phyloP scores from a whole-genome alignment of 345 rosid species.

The Trapa incisa region DNA sequence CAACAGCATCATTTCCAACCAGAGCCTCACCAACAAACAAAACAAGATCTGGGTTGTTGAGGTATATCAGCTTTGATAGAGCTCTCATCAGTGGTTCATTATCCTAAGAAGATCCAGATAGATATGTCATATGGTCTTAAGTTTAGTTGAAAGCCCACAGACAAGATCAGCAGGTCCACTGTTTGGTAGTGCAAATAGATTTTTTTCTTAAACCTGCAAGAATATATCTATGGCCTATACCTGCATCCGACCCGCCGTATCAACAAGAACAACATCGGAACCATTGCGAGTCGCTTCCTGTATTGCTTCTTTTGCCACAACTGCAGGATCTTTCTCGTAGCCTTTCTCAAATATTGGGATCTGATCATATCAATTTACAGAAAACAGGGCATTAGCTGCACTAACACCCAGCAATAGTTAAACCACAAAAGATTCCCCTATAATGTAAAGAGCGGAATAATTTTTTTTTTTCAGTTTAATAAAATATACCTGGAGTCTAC shows the following conservation, averaged over 20 bases:
- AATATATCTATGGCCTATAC: conserved; percentile 13
- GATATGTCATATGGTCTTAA: background rate
- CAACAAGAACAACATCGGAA: conserved; percentile 94
- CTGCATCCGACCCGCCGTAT: conserved; percentile 99
- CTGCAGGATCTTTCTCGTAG: conserved; percentile 93
- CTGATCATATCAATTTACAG: conserved; percentile 19
- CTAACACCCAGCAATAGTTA: background rate
- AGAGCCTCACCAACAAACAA: conserved; percentile 98
- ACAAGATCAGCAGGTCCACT: background rate
- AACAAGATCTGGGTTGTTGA: conserved; percentile 81
- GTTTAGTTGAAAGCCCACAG: background rate
- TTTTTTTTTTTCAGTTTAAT: background rate
- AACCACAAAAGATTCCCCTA: background rate
- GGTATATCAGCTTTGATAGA: conserved; percentile 76
- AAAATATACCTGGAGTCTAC: conserved; percentile 70
- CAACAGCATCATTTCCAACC: conserved; percentile 97
- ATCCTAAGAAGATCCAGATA: conserved; percentile 31
- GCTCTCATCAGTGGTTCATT: conserved; percentile 99
- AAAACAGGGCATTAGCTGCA: background rate
- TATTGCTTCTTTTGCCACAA: conserved; percentile 96
- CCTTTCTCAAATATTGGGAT: conserved; percentile 97
- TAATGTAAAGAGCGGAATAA: background rate
- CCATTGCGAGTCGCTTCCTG: conserved; percentile 79
- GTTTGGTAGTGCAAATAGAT: background rate
- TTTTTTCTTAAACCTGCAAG: background rate